A percentile compares a stretch with the other conserved stretches of the same genome.
Conservation (phyloP, 2,329 filamentous ascomycete genomes). For the Colletotrichum acutatum region DNA sequence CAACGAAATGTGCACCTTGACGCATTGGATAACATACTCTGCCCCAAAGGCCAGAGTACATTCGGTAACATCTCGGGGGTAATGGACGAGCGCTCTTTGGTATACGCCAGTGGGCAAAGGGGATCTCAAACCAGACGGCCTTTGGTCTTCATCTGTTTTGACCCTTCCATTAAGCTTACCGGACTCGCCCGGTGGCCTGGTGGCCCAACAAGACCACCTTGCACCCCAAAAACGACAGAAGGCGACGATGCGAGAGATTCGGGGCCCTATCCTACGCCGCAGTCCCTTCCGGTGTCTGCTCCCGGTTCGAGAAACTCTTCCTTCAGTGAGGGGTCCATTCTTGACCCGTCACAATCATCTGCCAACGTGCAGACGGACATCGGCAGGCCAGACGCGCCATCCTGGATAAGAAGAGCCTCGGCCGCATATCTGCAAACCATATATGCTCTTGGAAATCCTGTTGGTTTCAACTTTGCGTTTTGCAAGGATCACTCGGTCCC, state of each 20-base stretch:
- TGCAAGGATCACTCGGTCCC: background rate
- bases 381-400: background rate
- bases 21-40: slow-evolving; percentile 50
- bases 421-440: slow-evolving; percentile 15
- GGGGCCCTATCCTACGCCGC: slow-evolving; percentile 13
- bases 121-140: slow-evolving; percentile 41
- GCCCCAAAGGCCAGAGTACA: slow-evolving; percentile 45
- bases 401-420: slow-evolving; percentile 10
- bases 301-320: slow-evolving; percentile 11
- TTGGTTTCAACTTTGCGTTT: slow-evolving; percentile 30
- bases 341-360: slow-evolving; percentile 34
- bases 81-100: slow-evolving; percentile 59
- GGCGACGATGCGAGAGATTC: background rate
- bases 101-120: slow-evolving; percentile 52
- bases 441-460: background rate
- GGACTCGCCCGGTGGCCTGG: slow-evolving; percentile 41
- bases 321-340: slow-evolving; percentile 21
- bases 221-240: background rate
- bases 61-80: slow-evolving; percentile 51
- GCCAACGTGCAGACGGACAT: background rate
- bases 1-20: slow-evolving; percentile 18
- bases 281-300: slow-evolving; percentile 19
- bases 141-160: slow-evolving; percentile 56
- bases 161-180: slow-evolving; percentile 49
- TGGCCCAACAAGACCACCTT: slow-evolving; percentile 16